Evolutionary conservation across 768 basidiomycete species (phyloP), one percentile per base, ranked within the genome.

Genomic region (Albatrellus ellisii): DNA sequence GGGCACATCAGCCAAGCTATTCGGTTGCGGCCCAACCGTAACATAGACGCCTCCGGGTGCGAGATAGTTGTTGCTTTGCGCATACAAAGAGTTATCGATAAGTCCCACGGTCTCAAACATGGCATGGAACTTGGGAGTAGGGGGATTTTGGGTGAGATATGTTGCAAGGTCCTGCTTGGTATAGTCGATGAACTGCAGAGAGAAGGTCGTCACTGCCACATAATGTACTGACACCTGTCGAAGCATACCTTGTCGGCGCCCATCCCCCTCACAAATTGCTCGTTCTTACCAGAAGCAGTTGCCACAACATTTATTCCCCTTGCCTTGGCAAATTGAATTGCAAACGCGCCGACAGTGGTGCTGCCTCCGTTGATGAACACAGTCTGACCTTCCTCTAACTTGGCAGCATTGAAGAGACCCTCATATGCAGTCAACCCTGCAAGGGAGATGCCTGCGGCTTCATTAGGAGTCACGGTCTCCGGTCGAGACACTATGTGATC

Each of bases 281-380:
- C 69, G 46, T 82, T 84, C 55, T 66, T 71, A 1, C 54, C 63
- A 3, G 79, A 82, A 7, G 77, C 79, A 24, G 67, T 73, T 0
- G 72, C 72, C 2, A 70, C 62, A 4, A 85, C 79, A 3, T 47
- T 61, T 42, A 73, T 72, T 3, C 78, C 78, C 46, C 62, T 64
- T 1, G 71, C 66, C 53, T 84, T 86, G 6, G 82, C 79, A 8
- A 85, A 54, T 55, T 85, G 80, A 36, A 86, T 78, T 1, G 79
- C 82, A 49, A 70, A 70, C n/a, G 67, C 61, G 4, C 83, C 84
- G 1, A 84, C 78, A 10, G 74, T 60, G 1, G 77, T 73, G 39
- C 75, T 77, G 4, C 79, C 84, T 0, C 82, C 82, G 43, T 81
- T 77, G 52, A 88, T 62, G 49, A 86, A 70, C 3, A 87, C 61